Evolutionary conservation across 352 stramenopile genomes (phyloP).

Genomic region (Globisporangium mamillatum): DNA sequence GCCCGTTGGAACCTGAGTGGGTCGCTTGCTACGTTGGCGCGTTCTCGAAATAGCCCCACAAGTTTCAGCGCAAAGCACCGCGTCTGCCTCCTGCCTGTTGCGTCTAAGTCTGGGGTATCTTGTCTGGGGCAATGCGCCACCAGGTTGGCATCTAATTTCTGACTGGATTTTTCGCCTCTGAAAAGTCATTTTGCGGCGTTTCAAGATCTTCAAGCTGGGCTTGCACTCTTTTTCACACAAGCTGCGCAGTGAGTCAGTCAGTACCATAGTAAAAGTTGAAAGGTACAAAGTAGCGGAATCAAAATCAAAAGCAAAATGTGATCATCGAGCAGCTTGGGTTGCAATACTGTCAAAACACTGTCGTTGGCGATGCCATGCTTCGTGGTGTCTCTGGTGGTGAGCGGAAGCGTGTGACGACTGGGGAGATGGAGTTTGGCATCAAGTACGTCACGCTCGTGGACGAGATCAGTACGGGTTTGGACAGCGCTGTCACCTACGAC

Average conservation of each 20-base stretch:
- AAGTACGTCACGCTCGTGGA: too few relatives aligned
- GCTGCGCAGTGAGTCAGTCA: background rate
- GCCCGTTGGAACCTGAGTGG: background rate
- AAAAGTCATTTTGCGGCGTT: conserved; percentile 3
- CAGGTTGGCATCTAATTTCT: background rate
- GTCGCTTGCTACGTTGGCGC: background rate
- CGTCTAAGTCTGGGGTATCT: background rate
- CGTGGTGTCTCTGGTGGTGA: too few relatives aligned
- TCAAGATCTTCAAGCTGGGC: conserved; percentile 1
- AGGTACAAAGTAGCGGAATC: background rate
- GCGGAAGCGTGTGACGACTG: too few relatives aligned
- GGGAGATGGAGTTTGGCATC: too few relatives aligned
- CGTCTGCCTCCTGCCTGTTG: background rate
- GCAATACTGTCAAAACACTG: too few relatives aligned
- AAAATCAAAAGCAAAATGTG: background rate
- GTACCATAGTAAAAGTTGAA: background rate
- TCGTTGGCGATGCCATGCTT: too few relatives aligned
- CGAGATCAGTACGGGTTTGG: too few relatives aligned
- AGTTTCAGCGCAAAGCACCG: conserved; percentile 6
- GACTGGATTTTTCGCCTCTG: background rate
- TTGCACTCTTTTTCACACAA: background rate
- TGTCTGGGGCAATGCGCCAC: background rate
- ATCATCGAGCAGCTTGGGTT: too few relatives aligned
- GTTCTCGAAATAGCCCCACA: conserved; percentile 1
- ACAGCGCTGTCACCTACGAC: too few relatives aligned